A percentile compares a stretch with the other conserved stretches of the same genome.
phyloP scores from a whole-genome alignment of 441 rosid genomes.

The Erodium trifolium region DNA sequence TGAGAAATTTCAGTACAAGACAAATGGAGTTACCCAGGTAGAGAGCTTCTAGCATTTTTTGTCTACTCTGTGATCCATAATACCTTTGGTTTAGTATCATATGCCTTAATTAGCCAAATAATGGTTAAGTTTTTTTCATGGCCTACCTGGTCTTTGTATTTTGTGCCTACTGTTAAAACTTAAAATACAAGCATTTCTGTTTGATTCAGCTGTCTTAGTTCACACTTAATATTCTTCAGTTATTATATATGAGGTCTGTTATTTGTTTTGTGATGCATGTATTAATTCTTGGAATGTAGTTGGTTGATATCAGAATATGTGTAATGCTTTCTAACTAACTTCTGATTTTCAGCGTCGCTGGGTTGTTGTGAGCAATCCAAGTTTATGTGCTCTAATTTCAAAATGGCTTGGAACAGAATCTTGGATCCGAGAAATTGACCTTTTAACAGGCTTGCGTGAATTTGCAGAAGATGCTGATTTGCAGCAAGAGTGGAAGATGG shows the following conservation, averaged over 20 bases:
- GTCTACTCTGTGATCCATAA: background rate
- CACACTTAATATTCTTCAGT: background rate
- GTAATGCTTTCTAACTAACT: constrained; percentile 4
- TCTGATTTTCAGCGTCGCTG: constrained; percentile 17
- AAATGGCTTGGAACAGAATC: constrained; percentile 23
- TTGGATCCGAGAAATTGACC: constrained; percentile 35
- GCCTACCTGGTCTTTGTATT: background rate
- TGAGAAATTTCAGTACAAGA: constrained; percentile 22
- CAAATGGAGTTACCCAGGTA: constrained; percentile 22
- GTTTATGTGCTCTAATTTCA: constrained; percentile 17
- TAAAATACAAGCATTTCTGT: background rate
- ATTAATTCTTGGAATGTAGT: background rate
- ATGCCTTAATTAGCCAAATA: background rate
- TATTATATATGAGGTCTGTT: constrained; percentile 5
- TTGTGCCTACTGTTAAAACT: background rate
- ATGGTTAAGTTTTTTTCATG: background rate
- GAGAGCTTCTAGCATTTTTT: background rate
- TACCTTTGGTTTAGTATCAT: background rate
- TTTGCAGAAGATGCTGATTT: constrained; percentile 30
- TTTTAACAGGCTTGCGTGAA: constrained; percentile 42
- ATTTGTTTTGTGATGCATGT: background rate
- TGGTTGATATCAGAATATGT: background rate
- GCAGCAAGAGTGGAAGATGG: constrained; percentile 44
- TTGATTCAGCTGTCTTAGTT: background rate
- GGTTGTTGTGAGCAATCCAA: constrained; percentile 20